Base-by-base conservation (phyloP, 2,329 filamentous ascomycete genomes). In the Malbranchea zuffiana region DNA sequence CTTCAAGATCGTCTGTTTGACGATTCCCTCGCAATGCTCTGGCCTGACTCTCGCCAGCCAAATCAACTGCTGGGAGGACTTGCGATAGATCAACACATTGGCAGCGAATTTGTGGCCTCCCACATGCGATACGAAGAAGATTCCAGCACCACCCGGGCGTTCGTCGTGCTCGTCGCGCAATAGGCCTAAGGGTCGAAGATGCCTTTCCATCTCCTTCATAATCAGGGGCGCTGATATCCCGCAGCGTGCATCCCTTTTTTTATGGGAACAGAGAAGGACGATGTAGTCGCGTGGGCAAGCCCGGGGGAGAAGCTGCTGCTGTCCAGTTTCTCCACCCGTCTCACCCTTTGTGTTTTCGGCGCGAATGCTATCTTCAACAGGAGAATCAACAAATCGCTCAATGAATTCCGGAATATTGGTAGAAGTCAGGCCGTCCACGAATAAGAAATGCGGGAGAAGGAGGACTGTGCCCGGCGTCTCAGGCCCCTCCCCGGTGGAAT, bases 21-120 rank as follows among this genome's bases (percentile, higher is more conserved):
- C 75, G 41, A 98, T 75, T 44, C 88, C 92, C 68, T 95, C 87
- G 53, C 86, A 93, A 54, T 96, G 85, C 63, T 90, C 81, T 0
- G 88, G 88, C 54, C 67, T 63, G 15, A 95, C 78, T 39, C 88
- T 69, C 12, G 84, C 88, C 28, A 95, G 68, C 88, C 88, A 95
- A 49, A 95, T 92, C 46, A 87, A 87, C 66, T 95, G 87, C 32
- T 75, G 78, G 1, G 84, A 87, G 18, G 62, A 60, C 28, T 60
- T 56, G 6, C 61, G 57, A 58, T 98, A 96, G 1, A 98, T 69
- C 67, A 98, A 82, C 49, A 96, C 76, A 52, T 98, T 98, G 24
- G 90, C 90, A 27, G 80, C 79, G 63, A 92, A 96, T 65, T 95
- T 95, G 67, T 98, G 90, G 0, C 90, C 90, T 18, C 90, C 90